A percentile compares a stretch with the other conserved stretches of the same genome.
These are phyloP conservation scores for Hericium alpestre DNA, from an alignment of 768 basidiomycete genomes.

Conservation along the genomic window DNA sequence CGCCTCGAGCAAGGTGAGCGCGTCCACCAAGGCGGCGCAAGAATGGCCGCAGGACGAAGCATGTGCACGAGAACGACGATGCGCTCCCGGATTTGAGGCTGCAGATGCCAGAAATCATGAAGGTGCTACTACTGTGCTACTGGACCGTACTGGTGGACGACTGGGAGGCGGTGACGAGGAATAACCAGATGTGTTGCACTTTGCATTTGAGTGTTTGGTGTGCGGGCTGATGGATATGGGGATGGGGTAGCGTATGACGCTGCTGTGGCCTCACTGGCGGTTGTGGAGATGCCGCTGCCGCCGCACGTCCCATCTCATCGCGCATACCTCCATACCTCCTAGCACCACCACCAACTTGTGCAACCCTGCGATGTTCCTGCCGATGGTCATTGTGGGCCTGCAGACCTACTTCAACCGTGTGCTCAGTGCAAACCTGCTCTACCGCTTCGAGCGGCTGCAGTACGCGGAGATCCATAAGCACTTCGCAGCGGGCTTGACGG, in stretches of 20 bases:
- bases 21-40: slow-evolving; percentile 11
- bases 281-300: slow-evolving; percentile 48
- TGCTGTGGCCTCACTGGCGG: slow-evolving; percentile 76
- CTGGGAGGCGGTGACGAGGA: slow-evolving; percentile 96
- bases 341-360: slow-evolving; percentile 36
- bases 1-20: slow-evolving; percentile 23
- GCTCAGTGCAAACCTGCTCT: slow-evolving; percentile 80
- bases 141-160: slow-evolving; percentile 94
- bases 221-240: neutral
- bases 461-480: slow-evolving; percentile 69
- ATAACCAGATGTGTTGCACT: slow-evolving; percentile 55
- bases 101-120: slow-evolving; percentile 80
- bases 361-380: slow-evolving; percentile 57
- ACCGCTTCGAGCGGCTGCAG: slow-evolving; percentile 91
- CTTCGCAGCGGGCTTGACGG: slow-evolving; percentile 65
- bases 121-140: too few relatives aligned
- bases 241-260: slow-evolving; percentile 58
- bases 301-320: slow-evolving; percentile 26
- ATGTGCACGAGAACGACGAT: too few relatives aligned
- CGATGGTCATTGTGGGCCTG: slow-evolving; percentile 78
- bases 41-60: slow-evolving; percentile 48
- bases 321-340: neutral
- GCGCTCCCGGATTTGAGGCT: slow-evolving; percentile 90
- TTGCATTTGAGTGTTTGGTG: neutral
- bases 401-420: slow-evolving; percentile 90